Evolutionary conservation across 345 rosid species (phyloP).

Genomic region (Brassica carinata): DNA sequence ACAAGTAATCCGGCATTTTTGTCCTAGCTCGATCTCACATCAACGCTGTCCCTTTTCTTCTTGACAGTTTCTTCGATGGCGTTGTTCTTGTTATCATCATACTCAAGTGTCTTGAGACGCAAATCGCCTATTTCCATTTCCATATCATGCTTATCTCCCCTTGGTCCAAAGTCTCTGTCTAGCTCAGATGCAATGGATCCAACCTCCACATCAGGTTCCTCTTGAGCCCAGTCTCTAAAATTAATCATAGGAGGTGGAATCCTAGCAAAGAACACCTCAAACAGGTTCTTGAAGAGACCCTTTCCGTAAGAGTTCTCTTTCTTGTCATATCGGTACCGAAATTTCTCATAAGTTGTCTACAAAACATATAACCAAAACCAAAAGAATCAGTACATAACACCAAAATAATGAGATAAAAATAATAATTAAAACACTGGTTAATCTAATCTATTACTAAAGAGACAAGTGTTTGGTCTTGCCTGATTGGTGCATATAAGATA

Average conservation of each 20-base stretch:
- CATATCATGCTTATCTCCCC: constrained; percentile 53
- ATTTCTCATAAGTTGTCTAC: constrained; percentile 81
- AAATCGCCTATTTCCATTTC: constrained; percentile 48
- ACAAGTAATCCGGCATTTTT: constrained; percentile 20
- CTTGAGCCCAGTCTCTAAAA: too few species aligned
- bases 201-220: too few species aligned
- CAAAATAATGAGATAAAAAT: too few species aligned
- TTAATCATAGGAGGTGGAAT: too few species aligned
- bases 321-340: constrained; percentile 74
- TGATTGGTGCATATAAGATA: constrained; percentile 76
- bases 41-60: constrained; percentile 28
- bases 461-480: constrained; percentile 38
- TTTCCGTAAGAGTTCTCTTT: constrained; percentile 66
- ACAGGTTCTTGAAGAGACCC: too few species aligned
- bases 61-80: constrained; percentile 45
- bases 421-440: too few species aligned
- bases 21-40: constrained; percentile 39
- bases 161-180: too few species aligned
- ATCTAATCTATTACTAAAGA: too few species aligned
- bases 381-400: neutral
- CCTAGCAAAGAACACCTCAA: too few species aligned
- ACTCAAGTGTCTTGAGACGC: constrained; percentile 44
- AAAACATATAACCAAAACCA: neutral
- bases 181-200: too few species aligned
- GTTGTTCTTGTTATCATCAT: constrained; percentile 31